phyloP scores from a whole-genome alignment of 345 rosid genomes.

The Arabis alpina region DNA sequence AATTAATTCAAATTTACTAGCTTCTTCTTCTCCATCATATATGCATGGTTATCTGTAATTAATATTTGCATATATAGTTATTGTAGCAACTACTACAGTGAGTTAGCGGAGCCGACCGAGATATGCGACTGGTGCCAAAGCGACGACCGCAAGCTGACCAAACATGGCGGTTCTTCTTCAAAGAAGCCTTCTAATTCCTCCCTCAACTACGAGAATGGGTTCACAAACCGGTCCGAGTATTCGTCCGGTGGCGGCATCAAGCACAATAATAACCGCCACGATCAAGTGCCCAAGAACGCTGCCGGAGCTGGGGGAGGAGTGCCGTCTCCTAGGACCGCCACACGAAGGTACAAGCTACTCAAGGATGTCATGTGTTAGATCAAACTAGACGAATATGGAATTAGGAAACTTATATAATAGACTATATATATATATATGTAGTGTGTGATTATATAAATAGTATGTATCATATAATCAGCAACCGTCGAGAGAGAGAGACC shows the following conservation, averaged over 20 bases:
- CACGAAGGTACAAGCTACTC: slow-evolving; percentile 98
- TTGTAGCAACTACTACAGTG: slow-evolving; percentile 85
- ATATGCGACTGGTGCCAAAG: slow-evolving; percentile 88
- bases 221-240: slow-evolving; percentile 55
- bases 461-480: slow-evolving; percentile 9
- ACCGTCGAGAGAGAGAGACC: not conserved
- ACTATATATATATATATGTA: too few species aligned
- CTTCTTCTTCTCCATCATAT: too few species aligned
- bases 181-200: slow-evolving; percentile 45
- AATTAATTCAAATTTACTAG: not conserved
- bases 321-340: slow-evolving; percentile 75
- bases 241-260: slow-evolving; percentile 56
- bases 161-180: slow-evolving; percentile 54
- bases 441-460: not conserved
- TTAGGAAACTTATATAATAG: not conserved
- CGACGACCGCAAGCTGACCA: slow-evolving; percentile 52
- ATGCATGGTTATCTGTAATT: too few species aligned
- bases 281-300: slow-evolving; percentile 37
- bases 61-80: slow-evolving; percentile 47
- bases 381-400: not conserved
- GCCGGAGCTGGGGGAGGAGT: slow-evolving; percentile 55
- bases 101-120: slow-evolving; percentile 57
- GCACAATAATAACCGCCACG: slow-evolving; percentile 54
- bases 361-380: slow-evolving; percentile 88
- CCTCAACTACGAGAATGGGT: slow-evolving; percentile 36